phyloP scores from a whole-genome alignment of 345 rosid genomes.

The Syzygium grande region DNA sequence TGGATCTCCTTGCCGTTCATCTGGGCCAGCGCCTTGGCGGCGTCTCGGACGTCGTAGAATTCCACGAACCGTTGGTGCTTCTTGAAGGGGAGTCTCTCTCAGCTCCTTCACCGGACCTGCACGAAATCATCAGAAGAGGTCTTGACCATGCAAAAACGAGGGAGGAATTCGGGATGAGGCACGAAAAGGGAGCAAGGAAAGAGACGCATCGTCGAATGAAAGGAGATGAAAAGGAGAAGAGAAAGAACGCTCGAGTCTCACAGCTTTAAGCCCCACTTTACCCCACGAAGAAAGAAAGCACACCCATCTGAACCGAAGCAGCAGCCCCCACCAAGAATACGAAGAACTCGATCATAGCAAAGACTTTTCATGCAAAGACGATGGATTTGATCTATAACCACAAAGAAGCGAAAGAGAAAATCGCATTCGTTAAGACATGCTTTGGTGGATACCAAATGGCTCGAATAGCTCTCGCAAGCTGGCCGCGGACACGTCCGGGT shows the following conservation, averaged over 20 bases:
- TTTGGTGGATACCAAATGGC: conserved; percentile 38
- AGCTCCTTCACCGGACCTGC: conserved; percentile 73
- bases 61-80: conserved; percentile 78
- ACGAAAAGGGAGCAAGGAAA: background rate
- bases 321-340: background rate
- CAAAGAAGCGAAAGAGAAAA: background rate
- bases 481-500: conserved; percentile 52
- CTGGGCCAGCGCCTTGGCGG: conserved; percentile 56
- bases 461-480: conserved; percentile 50
- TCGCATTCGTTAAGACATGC: background rate
- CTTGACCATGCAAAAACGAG: background rate
- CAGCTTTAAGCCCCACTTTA: background rate
- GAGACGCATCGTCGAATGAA: background rate
- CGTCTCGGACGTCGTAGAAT: conserved; percentile 79
- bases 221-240: background rate
- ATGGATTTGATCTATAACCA: background rate
- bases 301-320: background rate
- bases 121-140: background rate
- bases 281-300: background rate
- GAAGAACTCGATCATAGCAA: background rate
- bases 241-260: background rate
- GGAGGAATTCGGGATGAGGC: background rate
- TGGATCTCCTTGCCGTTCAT: conserved; percentile 64
- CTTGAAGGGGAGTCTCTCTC: conserved; percentile 88
- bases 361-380: background rate